Percentiles rank a stretch among this genome's conserved stretches.
Conservation (phyloP, 148 eudicot genomes). For the Talinum fruticosum region DNA sequence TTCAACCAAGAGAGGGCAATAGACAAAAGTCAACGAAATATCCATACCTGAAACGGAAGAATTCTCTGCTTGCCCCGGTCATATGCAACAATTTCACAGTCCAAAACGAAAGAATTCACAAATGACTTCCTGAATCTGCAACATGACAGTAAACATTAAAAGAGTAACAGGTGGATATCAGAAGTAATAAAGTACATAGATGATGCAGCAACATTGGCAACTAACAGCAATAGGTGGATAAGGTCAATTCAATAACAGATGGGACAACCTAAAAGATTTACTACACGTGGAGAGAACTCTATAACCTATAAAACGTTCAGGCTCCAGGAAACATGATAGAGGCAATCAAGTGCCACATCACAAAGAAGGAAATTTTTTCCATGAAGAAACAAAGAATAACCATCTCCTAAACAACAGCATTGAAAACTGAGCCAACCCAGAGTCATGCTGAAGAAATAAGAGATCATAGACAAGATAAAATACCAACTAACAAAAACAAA, state of each 20-base stretch:
- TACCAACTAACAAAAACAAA: not conserved
- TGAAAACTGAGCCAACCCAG: not conserved
- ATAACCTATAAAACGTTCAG: not conserved
- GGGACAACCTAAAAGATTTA: not conserved
- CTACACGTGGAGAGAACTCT: not conserved
- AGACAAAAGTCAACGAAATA: not conserved
- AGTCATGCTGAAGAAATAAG: not conserved
- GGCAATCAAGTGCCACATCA: not conserved
- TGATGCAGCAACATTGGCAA: not conserved
- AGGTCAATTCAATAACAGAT: slow-evolving; percentile 2
- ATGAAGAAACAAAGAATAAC: not conserved
- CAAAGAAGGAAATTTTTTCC: no score
- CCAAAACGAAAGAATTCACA: slow-evolving; percentile 78
- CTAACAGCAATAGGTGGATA: slow-evolving; percentile 8
- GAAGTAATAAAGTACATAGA: not conserved
- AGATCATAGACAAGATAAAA: not conserved
- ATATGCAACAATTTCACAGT: slow-evolving; percentile 92
- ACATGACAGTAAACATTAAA: slow-evolving; percentile 18
- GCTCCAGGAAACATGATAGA: not conserved
- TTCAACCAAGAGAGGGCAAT: not conserved
- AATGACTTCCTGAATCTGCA: slow-evolving; percentile 68
- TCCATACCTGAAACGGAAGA: slow-evolving; percentile 80
- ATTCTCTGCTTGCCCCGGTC: slow-evolving; percentile 83
- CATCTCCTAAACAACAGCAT: not conserved
- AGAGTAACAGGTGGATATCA: not conserved